Evolutionary conservation across 2,329 filamentous ascomycete genomes (phyloP), one percentile per base, ranked within the genome.

Genomic region (Pyrenophora graminea): DNA sequence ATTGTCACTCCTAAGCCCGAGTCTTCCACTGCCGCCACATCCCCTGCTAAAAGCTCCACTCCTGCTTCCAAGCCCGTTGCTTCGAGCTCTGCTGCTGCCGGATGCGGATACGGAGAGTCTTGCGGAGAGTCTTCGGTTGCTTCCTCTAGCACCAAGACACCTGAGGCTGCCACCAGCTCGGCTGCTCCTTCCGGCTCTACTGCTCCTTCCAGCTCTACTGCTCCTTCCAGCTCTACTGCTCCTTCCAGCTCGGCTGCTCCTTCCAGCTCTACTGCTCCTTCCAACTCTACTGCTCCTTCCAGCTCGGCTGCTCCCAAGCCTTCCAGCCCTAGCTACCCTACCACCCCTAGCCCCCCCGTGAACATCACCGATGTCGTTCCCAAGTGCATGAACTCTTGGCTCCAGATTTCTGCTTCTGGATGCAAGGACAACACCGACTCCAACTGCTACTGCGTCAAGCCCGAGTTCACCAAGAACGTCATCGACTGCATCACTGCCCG

Each of bases 351-450:
- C 45, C 61, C 63, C 30, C 59, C 64, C 31, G 53, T 62, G 27
- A 61, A 62, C 45, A 61, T 85, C 76, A 91, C 91, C 51, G 76
- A 80, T 21, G 83, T 92, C 40, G 87, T 97, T 42, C 92, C 93
- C 58, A 85, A 85, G 70, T 97, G 93, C 80, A 79, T 97, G 77
- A 94, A 93, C 83, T 95, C 91, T 67, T 97, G 91, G 90, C 77
- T 96, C 36, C 57, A 68, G 67, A 83, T 84, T 71, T 76, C 81
- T 55, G 83, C 88, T 43, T 79, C 83, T 70, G 50, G 37, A 9
- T 97, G 93, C 84, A 81, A 82, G 65, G 86, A 90, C 78, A 96
- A 96, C 85, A 87, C 88, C 37, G 90, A 96, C 69, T 77, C 81
- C 53, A 76, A 77, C 61, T 97, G 93, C 85, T 96, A 90, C 87